phyloP scores from a whole-genome alignment of 2,329 filamentous ascomycete species.

The Epichloe typhina region DNA sequence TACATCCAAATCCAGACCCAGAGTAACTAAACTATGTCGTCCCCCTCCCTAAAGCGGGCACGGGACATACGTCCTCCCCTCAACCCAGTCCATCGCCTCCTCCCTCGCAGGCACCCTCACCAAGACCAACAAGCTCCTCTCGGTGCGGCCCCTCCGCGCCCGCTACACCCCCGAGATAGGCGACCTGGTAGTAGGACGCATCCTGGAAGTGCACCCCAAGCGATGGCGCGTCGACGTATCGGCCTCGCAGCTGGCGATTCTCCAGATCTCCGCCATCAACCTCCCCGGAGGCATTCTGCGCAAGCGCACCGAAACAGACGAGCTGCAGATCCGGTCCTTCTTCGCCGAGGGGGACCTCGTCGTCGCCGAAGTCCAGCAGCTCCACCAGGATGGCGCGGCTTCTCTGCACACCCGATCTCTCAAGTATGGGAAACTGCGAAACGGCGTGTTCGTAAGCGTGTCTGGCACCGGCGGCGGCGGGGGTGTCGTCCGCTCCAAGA shows the following conservation, averaged over 20 bases:
- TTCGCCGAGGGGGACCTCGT: constrained; percentile 91
- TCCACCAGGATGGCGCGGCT: constrained; percentile 76
- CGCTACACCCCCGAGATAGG: constrained; percentile 94
- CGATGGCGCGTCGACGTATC: constrained; percentile 94
- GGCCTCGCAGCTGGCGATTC: constrained; percentile 68
- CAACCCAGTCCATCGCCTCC: constrained; percentile 60
- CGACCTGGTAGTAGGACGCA: constrained; percentile 85
- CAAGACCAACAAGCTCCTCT: constrained; percentile 94
- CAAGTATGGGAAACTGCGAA: constrained; percentile 90
- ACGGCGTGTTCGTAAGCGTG: constrained; percentile 79
- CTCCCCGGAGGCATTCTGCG: constrained; percentile 85
- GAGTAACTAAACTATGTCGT: too few species aligned
- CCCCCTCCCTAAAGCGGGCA: constrained; percentile 53
- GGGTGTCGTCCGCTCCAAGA: constrained; percentile 69
- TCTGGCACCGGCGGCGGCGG: constrained; percentile 72
- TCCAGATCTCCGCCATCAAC: constrained; percentile 85
- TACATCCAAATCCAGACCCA: neutral
- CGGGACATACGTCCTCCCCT: constrained; percentile 64
- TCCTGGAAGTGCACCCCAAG: constrained; percentile 85
- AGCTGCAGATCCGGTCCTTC: constrained; percentile 93
- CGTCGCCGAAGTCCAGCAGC: constrained; percentile 84
- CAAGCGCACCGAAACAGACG: constrained; percentile 86
- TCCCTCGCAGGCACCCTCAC: constrained; percentile 83
- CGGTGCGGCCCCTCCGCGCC: constrained; percentile 76
- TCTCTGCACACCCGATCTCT: constrained; percentile 79